Base-by-base conservation (phyloP, 148 eudicot species). In the Spergularia marina region DNA sequence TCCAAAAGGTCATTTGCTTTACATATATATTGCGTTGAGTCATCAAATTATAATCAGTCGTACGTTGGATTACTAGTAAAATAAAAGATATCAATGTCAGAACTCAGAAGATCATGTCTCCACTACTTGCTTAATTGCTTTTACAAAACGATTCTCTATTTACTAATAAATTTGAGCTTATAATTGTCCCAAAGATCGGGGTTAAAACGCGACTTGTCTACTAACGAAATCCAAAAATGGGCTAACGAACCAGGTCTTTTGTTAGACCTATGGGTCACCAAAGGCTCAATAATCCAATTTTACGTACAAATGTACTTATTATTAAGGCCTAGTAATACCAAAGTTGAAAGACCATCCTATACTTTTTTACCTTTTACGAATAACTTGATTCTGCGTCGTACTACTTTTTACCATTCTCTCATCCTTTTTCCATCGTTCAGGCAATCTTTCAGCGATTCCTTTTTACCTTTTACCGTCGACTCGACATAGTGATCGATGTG, bases 231-330 rank as follows among this genome's bases (percentile, higher is more conserved):
- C 2, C 34, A 30, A 30, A 30, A 30, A 30, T 30, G 34, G 1
- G 34, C 34, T 30, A 30, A 41, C 47, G 39, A 10, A 51, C 4
- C 1, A 3, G 14, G 20, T 36, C 20, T 5, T 2, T 41, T 41
- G 66, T 20, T 73, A 65, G 67, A 73, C 66, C 47, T 47, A 12
- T 2, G 66, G 54, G 23, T 41, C 66, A 20, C 56, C 41, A 59
- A 36, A 72, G 75, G 75, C 75, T 65, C 75, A 58, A 72, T 54
- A 4, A 72, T 72, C 41, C 7, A 52, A 21, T 5, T 47, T 39
- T 18, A 73, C 12, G 16, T 6, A 41, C 11, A 47, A 73, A 67
- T 41, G 44, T 53, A 30, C 36, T 30, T 30, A 53, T 41, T 56
- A 17, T 47, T 67, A 12, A 62, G 7, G 12, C 0, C 62, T n/a